Evolutionary conservation across 257 asterid species (phyloP), one percentile per base, ranked within the genome.

Genomic region (Euphrasia confusa): DNA sequence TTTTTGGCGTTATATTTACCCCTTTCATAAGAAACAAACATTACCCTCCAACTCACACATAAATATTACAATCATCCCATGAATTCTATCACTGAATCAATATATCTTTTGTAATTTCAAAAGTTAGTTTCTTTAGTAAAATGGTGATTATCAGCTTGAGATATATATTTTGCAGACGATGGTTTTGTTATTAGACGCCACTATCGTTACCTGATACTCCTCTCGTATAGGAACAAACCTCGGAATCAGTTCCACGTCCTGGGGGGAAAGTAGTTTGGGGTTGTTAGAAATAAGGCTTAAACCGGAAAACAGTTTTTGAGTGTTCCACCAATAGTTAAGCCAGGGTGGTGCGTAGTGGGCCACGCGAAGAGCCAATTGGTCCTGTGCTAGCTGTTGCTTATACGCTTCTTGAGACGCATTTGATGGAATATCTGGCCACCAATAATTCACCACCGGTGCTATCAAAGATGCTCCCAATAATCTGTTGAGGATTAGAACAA

Each of bases 301-400:
- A 40, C 70, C 59, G 10, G 95, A 86, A 67, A 86, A 86, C 14
- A 75, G 48, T 14, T 82, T 84, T 69, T 83, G 97, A 32, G 89
- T 72, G 78, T 79, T 86, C 95, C 97, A 89, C 94, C 85, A 86
- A 72, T 78, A 71, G 61, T 61, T 81, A 68, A 89, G 91, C 95
- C 88, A 81, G 1, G 97, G 89, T 49, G 97, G 89, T 49, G 69
- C 26, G 61, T 84, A 57, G 48, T 84, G 91, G 69, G 88, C 74
- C 53, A 89, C 89, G 57, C 94, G 84, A 17, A 78, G 40, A 35
- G 87, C 83, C 95, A 90, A 86, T 55, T 71, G 89, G 66, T 89
- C 95, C 71, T 71, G 84, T 4, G 74, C 65, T 49, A 77, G 81
- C 63, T 47, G 82, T 8, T 56, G 70, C 52, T 55, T 52, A 63